Conservation (phyloP, 2,329 filamentous ascomycete species). For the Colletotrichum sp. region DNA sequence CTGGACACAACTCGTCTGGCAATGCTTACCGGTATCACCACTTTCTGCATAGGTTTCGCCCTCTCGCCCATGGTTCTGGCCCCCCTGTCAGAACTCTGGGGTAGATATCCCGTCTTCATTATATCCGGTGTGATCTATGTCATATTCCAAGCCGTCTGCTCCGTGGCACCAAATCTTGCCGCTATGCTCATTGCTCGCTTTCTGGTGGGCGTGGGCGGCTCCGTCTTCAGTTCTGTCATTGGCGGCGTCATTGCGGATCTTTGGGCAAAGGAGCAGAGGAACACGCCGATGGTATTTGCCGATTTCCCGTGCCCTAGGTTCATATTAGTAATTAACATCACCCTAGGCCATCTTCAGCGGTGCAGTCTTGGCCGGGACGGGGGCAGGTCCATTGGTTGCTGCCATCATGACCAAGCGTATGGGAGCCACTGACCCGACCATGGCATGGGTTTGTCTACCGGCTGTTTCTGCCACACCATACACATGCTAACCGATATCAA, state of each 20-base stretch:
- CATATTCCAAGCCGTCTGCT: conserved; percentile 74
- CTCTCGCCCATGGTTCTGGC: conserved; percentile 87
- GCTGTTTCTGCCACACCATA: neutral
- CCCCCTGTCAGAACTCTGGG: conserved; percentile 88
- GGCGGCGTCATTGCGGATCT: conserved; percentile 92
- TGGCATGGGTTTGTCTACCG: conserved; percentile 24
- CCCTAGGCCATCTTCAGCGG: conserved; percentile 75
- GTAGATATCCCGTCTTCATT: conserved; percentile 82
- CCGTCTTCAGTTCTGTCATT: conserved; percentile 85
- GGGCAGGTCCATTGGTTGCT: conserved; percentile 75
- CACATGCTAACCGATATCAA: neutral
- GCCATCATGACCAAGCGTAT: conserved; percentile 72
- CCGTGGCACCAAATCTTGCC: conserved; percentile 69
- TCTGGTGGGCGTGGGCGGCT: conserved; percentile 77
- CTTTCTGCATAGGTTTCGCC: conserved; percentile 82
- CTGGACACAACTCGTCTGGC: conserved; percentile 71
- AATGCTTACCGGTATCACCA: conserved; percentile 77
- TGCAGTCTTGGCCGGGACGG: conserved; percentile 78
- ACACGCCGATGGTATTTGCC: conserved; percentile 74
- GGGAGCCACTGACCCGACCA: conserved; percentile 36
- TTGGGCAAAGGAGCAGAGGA: conserved; percentile 78
- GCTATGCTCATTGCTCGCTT: conserved; percentile 81
- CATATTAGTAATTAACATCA: neutral
- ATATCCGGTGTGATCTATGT: conserved; percentile 75
- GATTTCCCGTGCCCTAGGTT: neutral